These are phyloP conservation scores for Pseudocercospora crystallina DNA, from an alignment of 2,329 filamentous ascomycete species.

Conservation along the genomic window DNA sequence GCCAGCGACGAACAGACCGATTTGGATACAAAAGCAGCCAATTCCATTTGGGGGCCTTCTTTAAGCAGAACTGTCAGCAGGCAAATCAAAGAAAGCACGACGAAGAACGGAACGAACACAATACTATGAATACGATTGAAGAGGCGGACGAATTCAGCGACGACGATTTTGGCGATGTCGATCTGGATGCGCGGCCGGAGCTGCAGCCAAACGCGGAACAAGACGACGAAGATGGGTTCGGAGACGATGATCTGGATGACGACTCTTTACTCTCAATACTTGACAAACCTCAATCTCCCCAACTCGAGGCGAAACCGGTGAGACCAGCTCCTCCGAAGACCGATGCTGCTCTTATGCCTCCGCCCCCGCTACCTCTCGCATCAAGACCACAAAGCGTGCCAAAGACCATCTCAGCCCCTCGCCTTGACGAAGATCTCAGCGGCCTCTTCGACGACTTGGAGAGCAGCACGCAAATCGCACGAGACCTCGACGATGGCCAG, in stretches of 20 bases:
- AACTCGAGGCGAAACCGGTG: neutral
- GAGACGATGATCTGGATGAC: slow-evolving; percentile 34
- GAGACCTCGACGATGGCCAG: slow-evolving; percentile 38
- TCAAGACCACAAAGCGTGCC: neutral
- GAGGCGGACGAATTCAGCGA: no score
- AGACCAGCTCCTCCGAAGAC: neutral
- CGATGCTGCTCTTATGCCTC: slow-evolving; percentile 7
- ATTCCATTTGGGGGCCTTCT: slow-evolving; percentile 37
- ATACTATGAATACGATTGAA: no score
- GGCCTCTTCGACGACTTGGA: slow-evolving; percentile 42
- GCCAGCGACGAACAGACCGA: slow-evolving; percentile 33
- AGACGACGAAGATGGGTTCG: slow-evolving; percentile 21
- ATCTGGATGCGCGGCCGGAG: neutral
- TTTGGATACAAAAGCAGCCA: slow-evolving; percentile 39
- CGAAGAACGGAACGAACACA: neutral
- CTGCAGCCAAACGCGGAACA: neutral
- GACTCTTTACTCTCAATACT: slow-evolving; percentile 29
- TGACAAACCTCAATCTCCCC: neutral
- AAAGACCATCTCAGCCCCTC: neutral
- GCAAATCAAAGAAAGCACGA: neutral
- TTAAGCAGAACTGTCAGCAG: slow-evolving; percentile 20
- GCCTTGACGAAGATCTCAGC: slow-evolving; percentile 22
- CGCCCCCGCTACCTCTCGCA: neutral
- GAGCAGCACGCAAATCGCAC: slow-evolving; percentile 47
- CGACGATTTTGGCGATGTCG: neutral